Evolutionary conservation across 1,284 basidiomycete species (phyloP), one percentile per base, ranked within the genome.

Genomic region (Rhodotorula sp.): DNA sequence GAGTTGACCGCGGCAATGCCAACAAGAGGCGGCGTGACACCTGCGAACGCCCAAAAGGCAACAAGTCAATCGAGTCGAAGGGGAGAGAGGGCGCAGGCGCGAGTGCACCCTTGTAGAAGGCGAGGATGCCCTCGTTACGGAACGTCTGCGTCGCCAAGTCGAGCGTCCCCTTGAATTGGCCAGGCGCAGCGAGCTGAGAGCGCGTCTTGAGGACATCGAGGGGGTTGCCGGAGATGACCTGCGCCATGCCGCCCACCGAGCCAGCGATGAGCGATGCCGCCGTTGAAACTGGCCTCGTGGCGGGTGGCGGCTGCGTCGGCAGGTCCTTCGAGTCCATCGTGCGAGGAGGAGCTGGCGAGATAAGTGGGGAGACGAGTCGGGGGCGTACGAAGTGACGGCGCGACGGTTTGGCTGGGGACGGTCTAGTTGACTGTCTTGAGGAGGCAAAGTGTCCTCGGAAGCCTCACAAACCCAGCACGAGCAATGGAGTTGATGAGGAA

Each of bases 1-100:
- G 92, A 95, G 81, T 98, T 98, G 77, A 98, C 94, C 10, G 91
- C 94, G 2, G 94, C 92, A 39, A 99, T 90, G n/a, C 95, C 95
- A 55, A 96, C 70, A 15, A 99, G 83, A 0, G 95, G 95, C 58
- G 90, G 92, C 0, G 89, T 85, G 92, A 94, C 94, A 52, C 92
- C 91, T 91, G 76, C 13, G 32, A 61, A 30, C 7, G 17, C 22
- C 46, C 34, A 24, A 44, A 32, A 36, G 51, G 48, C n/a, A 54
- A 17, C 17, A 20, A 30, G 11, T 15, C 11, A 11, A 51, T 15
- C 19, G 17, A 19, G 2, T 47, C 8, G 8, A 10, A 11, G 29
- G 39, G 29, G 24, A 34, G 39, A 47, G 7, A 24, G 20, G 24
- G 46, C 56, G 36, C 29, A 29, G n/a, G 54, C 67, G 19, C 39